phyloP scores from a whole-genome alignment of 106 monocot species.

The Hemerocallis citrina region DNA sequence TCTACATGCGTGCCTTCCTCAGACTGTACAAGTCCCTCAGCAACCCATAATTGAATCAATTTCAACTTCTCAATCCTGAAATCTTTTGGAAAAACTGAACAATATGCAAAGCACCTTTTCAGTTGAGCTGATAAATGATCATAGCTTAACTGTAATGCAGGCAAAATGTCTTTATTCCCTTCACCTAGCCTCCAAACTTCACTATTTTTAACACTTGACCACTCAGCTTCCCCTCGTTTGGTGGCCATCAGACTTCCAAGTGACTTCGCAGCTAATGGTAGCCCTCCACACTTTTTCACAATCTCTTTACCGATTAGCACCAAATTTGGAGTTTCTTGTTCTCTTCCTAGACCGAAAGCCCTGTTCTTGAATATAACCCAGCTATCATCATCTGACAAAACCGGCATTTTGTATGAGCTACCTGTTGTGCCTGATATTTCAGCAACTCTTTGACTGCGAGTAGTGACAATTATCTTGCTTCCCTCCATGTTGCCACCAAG shows the following conservation, averaged over 20 bases:
- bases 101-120: background rate
- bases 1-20: background rate
- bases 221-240: background rate
- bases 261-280: background rate
- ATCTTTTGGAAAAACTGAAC: conserved; percentile 1
- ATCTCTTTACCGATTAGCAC: background rate
- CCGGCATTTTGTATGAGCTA: background rate
- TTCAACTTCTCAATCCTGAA: background rate
- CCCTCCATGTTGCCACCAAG: conserved; percentile 10
- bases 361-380: conserved; percentile 7
- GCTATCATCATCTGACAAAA: conserved; percentile 19
- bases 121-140: background rate
- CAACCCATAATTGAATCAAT: conserved; percentile 12
- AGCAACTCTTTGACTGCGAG: conserved; percentile 12
- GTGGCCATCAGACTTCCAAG: conserved; percentile 1
- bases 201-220: background rate
- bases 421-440: background rate
- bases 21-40: conserved; percentile 10
- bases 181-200: background rate
- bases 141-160: background rate
- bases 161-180: background rate
- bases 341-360: background rate
- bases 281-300: background rate
- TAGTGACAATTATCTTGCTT: conserved; percentile 29
- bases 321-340: background rate